These are phyloP conservation scores for Taphrina confusa DNA, from an alignment of 1,139 yeast genomes.

Conservation along the genomic window DNA sequence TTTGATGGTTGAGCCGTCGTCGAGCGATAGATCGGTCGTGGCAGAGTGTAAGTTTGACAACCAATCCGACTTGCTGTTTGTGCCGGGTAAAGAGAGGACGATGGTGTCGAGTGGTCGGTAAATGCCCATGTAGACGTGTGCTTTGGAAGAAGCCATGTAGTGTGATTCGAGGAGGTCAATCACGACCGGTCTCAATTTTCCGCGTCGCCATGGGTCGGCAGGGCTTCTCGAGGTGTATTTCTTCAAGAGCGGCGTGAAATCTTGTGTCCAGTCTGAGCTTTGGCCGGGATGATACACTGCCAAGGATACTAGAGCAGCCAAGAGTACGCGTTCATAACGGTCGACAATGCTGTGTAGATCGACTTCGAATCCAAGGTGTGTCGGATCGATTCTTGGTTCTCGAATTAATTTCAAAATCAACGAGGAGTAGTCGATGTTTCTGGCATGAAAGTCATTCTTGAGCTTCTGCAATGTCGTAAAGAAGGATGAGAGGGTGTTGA, in stretches of 20 bases:
- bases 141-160: slow-evolving; percentile 30
- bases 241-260: slow-evolving; percentile 1
- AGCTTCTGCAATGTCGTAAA: slow-evolving; percentile 27
- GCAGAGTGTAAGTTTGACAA: slow-evolving; percentile 25
- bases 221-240: too few relatives aligned
- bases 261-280: background rate
- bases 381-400: slow-evolving; percentile 9
- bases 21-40: slow-evolving; percentile 9
- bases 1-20: background rate
- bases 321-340: background rate
- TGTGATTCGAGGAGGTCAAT: slow-evolving; percentile 18
- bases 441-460: slow-evolving; percentile 28
- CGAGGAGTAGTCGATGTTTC: slow-evolving; percentile 11
- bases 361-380: background rate
- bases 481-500: slow-evolving; percentile 19
- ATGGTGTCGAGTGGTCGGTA: slow-evolving; percentile 1
- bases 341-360: background rate
- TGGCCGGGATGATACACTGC: slow-evolving; percentile 5
- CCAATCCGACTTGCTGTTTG: slow-evolving; percentile 30
- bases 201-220: slow-evolving; percentile 13
- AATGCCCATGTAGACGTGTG: slow-evolving; percentile 12
- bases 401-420: slow-evolving; percentile 2
- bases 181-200: background rate
- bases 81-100: slow-evolving; percentile 27
- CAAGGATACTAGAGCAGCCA: slow-evolving; percentile 20